phyloP scores from a whole-genome alignment of 495 filamentous ascomycete species.

The Pseudevernia furfuracea region DNA sequence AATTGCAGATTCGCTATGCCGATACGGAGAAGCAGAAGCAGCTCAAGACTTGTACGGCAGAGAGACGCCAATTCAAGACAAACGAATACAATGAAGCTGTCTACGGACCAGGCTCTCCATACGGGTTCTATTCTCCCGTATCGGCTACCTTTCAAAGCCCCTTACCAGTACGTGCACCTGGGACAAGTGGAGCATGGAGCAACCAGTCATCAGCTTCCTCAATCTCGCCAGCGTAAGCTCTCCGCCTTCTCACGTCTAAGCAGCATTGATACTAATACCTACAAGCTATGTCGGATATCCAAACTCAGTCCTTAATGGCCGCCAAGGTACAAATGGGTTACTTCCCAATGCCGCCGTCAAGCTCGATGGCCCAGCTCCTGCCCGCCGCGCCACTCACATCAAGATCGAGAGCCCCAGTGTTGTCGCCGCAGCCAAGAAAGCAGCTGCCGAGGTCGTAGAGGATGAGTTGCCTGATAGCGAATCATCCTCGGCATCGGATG shows the following conservation, averaged over 20 bases:
- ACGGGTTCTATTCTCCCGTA: constrained; percentile 17
- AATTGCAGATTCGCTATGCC: constrained; percentile 90
- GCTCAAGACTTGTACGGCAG: constrained; percentile 87
- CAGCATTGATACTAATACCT: constrained; percentile 4
- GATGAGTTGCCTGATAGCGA: constrained; percentile 13
- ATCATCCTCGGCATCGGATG: constrained; percentile 15
- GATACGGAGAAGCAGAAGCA: constrained; percentile 94
- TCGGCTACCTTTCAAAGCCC: constrained; percentile 20
- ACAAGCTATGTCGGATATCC: constrained; percentile 18
- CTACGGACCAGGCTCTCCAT: constrained; percentile 21
- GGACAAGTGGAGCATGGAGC: constrained; percentile 34
- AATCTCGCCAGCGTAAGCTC: constrained; percentile 42
- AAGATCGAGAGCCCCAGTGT: constrained; percentile 26
- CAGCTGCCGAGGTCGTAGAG: constrained; percentile 15
- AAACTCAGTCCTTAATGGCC: constrained; percentile 16
- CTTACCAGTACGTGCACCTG: constrained; percentile 17
- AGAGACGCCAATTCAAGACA: constrained; percentile 84
- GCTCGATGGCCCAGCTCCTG: constrained; percentile 9
- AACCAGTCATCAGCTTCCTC: constrained; percentile 45
- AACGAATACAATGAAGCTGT: constrained; percentile 79
- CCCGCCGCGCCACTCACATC: constrained; percentile 15
- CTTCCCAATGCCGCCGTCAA: constrained; percentile 5
- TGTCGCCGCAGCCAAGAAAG: constrained; percentile 22
- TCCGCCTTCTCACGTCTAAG: not conserved
- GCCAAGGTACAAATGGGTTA: constrained; percentile 13